A percentile compares a stretch with the other conserved stretches of the same genome.
phyloP scores from a whole-genome alignment of 345 rosid genomes.

The Kandelia obovata region DNA sequence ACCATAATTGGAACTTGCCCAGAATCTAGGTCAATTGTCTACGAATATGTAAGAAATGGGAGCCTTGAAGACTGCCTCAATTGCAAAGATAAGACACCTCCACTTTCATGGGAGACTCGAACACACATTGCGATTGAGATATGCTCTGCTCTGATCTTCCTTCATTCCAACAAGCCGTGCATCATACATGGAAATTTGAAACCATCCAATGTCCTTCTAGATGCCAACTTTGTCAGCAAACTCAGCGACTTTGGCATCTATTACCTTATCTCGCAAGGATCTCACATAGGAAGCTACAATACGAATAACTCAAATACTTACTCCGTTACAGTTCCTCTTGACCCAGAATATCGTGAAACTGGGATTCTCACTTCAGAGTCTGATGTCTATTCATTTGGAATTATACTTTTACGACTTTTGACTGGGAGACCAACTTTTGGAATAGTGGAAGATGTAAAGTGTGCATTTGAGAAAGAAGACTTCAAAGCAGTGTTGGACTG shows the following conservation, averaged over 20 bases:
- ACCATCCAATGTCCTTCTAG: slow-evolving; percentile 78
- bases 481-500: slow-evolving; percentile 51
- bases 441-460: slow-evolving; percentile 50
- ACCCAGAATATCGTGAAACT: slow-evolving; percentile 51
- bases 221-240: slow-evolving; percentile 61
- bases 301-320: slow-evolving; percentile 13
- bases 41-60: slow-evolving; percentile 67
- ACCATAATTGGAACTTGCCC: slow-evolving; percentile 72
- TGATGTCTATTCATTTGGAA: slow-evolving; percentile 73
- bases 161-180: slow-evolving; percentile 74
- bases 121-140: slow-evolving; percentile 60
- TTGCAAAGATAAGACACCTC: slow-evolving; percentile 41
- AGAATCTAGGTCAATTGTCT: slow-evolving; percentile 71
- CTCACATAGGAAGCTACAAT: slow-evolving; percentile 3
- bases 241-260: slow-evolving; percentile 62
- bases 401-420: slow-evolving; percentile 70
- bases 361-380: slow-evolving; percentile 53
- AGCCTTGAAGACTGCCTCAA: slow-evolving; percentile 70
- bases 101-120: slow-evolving; percentile 69
- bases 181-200: slow-evolving; percentile 76
- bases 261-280: slow-evolving; percentile 41
- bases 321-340: slow-evolving; percentile 33
- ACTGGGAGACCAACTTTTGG: slow-evolving; percentile 56
- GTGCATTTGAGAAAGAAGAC: slow-evolving; percentile 62
- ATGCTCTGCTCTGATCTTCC: slow-evolving; percentile 81